These are phyloP conservation scores for Botrytis pseudocinerea DNA, from an alignment of 2,329 filamentous ascomycete genomes.

Conservation along the genomic window DNA sequence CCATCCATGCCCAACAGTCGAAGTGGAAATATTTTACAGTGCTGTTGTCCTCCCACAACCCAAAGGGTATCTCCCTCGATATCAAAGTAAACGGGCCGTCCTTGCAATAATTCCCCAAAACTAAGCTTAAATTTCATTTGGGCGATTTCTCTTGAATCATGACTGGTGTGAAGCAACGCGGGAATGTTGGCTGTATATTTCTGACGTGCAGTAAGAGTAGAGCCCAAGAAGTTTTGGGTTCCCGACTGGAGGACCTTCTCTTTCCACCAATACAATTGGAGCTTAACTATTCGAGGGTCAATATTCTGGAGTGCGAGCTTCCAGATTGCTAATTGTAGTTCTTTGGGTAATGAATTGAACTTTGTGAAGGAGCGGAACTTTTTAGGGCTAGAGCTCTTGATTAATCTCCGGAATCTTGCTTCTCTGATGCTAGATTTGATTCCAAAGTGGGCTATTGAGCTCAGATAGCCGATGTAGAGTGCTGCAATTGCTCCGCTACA, in stretches of 20 bases:
- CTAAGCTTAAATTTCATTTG: neutral
- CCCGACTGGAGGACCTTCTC: neutral
- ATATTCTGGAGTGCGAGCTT: neutral
- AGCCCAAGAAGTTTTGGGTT: neutral
- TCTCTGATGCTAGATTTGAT: neutral
- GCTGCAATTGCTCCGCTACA: accelerated
- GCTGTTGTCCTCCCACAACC: neutral
- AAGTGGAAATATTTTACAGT: neutral
- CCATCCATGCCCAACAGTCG: neutral
- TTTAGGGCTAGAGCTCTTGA: neutral
- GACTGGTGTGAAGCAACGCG: neutral
- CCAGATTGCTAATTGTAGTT: neutral
- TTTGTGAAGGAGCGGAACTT: neutral
- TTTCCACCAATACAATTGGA: neutral
- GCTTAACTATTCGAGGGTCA: neutral
- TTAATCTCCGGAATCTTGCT: neutral
- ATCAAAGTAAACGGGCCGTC: neutral
- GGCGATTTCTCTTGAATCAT: neutral
- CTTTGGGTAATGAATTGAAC: neutral
- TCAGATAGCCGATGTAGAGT: accelerated
- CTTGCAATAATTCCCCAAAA: neutral
- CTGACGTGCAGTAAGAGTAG: neutral
- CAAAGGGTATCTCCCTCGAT: neutral
- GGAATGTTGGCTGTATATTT: neutral
- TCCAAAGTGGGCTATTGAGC: neutral